Evolutionary conservation across 2,329 filamentous ascomycete genomes (phyloP).

Genomic region (Calonectria pseudoreteaudii): DNA sequence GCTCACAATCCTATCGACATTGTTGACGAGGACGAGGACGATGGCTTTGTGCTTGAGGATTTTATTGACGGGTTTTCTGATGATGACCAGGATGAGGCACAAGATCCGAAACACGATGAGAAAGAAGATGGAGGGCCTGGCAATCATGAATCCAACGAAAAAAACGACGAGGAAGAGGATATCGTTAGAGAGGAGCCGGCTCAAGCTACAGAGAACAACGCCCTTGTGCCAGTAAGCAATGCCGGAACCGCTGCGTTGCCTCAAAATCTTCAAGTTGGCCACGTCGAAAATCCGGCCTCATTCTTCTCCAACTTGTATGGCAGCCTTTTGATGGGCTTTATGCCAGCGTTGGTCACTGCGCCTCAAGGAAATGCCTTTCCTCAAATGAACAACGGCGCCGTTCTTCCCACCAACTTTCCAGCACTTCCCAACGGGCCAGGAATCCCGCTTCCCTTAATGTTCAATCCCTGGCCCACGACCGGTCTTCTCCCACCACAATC

Average conservation of each 20-base stretch:
- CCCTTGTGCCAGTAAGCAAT: constrained; percentile 18
- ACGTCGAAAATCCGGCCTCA: background rate
- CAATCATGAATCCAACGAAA: background rate
- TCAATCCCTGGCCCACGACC: constrained; percentile 28
- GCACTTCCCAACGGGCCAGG: background rate
- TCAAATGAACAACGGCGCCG: background rate
- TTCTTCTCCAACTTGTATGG: constrained; percentile 14
- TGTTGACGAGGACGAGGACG: constrained; percentile 52
- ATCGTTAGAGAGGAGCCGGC: background rate
- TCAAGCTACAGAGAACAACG: background rate
- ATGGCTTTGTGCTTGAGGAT: constrained; percentile 50
- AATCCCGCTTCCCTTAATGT: background rate
- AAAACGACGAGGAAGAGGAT: background rate
- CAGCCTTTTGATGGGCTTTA: constrained; percentile 21
- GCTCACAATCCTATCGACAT: constrained; percentile 37
- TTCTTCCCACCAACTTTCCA: background rate
- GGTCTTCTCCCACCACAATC: constrained; percentile 14
- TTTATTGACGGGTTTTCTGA: constrained; percentile 39
- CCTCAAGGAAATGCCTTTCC: background rate
- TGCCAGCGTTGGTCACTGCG: constrained; percentile 1
- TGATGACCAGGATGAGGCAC: constrained; percentile 21
- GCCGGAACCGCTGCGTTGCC: background rate
- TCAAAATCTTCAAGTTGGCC: background rate
- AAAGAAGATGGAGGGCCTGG: constrained; percentile 13
- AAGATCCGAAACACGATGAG: constrained; percentile 22